Conservation (phyloP, 495 filamentous ascomycete genomes). For the Annulohypoxylon nitens region DNA sequence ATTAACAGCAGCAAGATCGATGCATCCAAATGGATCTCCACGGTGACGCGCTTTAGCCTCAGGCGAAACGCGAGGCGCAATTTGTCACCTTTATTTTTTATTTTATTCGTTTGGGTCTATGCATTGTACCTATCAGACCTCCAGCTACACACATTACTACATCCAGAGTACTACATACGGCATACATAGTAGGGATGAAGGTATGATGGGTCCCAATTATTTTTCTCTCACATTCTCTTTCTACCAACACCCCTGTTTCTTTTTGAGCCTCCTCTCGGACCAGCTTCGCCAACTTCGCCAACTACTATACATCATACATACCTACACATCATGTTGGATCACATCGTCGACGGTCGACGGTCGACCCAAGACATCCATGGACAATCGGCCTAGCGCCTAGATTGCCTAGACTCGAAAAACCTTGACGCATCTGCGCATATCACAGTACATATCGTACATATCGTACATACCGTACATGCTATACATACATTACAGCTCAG, state of each 20-base stretch:
- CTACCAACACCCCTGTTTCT: constrained; percentile 10
- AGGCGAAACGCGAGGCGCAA: constrained; percentile 47
- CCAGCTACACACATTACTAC: neutral
- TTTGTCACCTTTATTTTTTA: constrained; percentile 32
- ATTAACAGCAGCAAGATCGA: constrained; percentile 30
- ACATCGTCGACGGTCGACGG: constrained; percentile 19
- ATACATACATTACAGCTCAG: constrained; percentile 39
- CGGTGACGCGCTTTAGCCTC: constrained; percentile 48
- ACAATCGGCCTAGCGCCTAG: constrained; percentile 16
- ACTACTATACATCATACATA: constrained; percentile 14
- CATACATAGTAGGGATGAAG: too few relatives aligned
- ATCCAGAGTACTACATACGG: neutral
- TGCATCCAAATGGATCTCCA: constrained; percentile 27
- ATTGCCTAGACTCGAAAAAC: constrained; percentile 17
- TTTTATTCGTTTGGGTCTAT: neutral
- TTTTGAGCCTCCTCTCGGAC: constrained; percentile 43
- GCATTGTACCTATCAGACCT: neutral
- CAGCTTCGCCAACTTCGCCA: constrained; percentile 27
- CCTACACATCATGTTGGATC: constrained; percentile 20
- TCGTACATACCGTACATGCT: neutral
- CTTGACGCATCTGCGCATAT: constrained; percentile 39
- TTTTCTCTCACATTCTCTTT: constrained; percentile 7
- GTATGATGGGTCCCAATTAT: neutral
- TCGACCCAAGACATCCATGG: constrained; percentile 26
- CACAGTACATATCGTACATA: constrained; percentile 20